Conservation (phyloP, 805 yeast species). For the Zygosaccharomyces gambellarensis region DNA sequence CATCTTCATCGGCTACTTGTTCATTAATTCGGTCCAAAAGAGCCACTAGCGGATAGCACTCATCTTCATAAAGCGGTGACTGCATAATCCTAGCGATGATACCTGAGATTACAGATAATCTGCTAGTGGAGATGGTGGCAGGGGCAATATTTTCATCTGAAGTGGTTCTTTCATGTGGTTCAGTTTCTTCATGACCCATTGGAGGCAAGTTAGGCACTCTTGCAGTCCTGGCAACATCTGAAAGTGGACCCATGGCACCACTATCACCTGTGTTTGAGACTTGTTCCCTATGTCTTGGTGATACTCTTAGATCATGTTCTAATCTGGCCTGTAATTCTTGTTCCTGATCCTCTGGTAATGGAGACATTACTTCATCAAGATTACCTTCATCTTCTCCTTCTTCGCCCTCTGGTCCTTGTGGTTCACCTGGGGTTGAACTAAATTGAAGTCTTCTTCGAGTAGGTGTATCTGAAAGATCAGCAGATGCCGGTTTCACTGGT, state of each 20-base stretch:
- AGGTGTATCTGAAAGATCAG: constrained; percentile 8
- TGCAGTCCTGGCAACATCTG: constrained; percentile 22
- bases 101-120: constrained; percentile 45
- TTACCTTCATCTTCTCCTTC: constrained; percentile 19
- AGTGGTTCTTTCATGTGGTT: constrained; percentile 19
- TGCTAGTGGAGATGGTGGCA: constrained; percentile 45
- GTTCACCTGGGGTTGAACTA: constrained; percentile 31
- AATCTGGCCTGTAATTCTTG: constrained; percentile 30
- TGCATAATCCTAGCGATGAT: constrained; percentile 45
- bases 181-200: constrained; percentile 17
- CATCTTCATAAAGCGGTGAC: constrained; percentile 42
- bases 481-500: constrained; percentile 11
- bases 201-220: constrained; percentile 21
- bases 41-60: constrained; percentile 38
- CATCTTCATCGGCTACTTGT: constrained; percentile 45
- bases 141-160: constrained; percentile 20
- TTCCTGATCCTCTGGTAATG: constrained; percentile 30
- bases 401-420: constrained; percentile 26
- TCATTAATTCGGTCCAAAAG: constrained; percentile 42
- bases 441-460: constrained; percentile 35
- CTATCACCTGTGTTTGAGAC: neutral
- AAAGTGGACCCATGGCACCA: constrained; percentile 19
- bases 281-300: constrained; percentile 28
- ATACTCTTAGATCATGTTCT: constrained; percentile 27
- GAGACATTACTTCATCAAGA: constrained; percentile 23